These are phyloP conservation scores for Yamadazyma laniorum DNA, from an alignment of 805 yeast species.

Conservation along the genomic window DNA sequence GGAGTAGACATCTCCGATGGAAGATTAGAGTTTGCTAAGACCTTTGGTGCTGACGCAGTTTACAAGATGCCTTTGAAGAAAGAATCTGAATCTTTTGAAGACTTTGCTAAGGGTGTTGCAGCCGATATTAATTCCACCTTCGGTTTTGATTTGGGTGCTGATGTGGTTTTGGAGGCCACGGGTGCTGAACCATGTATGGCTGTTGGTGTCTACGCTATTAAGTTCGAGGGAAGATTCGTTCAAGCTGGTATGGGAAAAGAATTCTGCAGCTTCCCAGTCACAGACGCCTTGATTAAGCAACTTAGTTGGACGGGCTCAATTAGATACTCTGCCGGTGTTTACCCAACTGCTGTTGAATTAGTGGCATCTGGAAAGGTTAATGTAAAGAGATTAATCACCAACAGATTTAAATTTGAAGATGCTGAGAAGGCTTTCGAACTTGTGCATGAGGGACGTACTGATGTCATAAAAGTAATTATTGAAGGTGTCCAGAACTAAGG, in stretches of 20 bases:
- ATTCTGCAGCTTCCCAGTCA: constrained; percentile 20
- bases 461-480: constrained; percentile 19
- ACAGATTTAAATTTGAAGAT: constrained; percentile 20
- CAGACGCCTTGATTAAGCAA: constrained; percentile 21
- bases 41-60: constrained; percentile 15
- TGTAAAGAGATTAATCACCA: constrained; percentile 19
- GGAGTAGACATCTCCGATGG: constrained; percentile 25
- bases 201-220: constrained; percentile 15
- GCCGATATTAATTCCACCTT: constrained; percentile 22
- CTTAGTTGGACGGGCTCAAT: constrained; percentile 19
- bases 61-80: constrained; percentile 16
- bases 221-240: constrained; percentile 18
- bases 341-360: constrained; percentile 20
- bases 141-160: constrained; percentile 21
- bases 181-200: constrained; percentile 21
- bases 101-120: constrained; percentile 12
- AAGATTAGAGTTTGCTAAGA: constrained; percentile 21
- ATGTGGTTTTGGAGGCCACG: constrained; percentile 24
- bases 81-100: constrained; percentile 14
- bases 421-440: constrained; percentile 21
- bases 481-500: constrained; percentile 4
- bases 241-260: constrained; percentile 23
- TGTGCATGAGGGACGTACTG: constrained; percentile 16
- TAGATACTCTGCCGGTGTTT: constrained; percentile 19
- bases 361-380: constrained; percentile 16